Evolutionary conservation across 2,329 filamentous ascomycete species (phyloP).

Genomic region (Sarocladium strictum): DNA sequence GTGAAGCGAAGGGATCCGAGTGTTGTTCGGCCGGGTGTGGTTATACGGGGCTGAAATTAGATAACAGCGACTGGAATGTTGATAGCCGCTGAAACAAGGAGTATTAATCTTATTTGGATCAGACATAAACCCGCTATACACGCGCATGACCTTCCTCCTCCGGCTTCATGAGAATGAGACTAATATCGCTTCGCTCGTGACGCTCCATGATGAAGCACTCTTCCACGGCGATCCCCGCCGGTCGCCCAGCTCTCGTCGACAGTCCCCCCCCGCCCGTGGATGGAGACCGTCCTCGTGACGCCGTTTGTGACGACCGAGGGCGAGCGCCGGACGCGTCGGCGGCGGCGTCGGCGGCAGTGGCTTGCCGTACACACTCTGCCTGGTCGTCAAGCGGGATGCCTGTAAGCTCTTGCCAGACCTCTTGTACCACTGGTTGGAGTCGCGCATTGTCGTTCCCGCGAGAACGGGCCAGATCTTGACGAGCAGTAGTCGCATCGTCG

Average conservation of each 20-base stretch:
- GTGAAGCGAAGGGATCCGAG: no score
- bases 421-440: background rate
- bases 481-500: conserved; percentile 17
- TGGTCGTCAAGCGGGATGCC: background rate
- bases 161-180: conserved; percentile 2
- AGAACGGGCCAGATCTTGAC: conserved; percentile 13
- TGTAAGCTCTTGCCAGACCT: background rate
- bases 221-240: background rate
- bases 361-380: background rate
- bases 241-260: no score
- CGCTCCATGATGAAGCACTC: background rate
- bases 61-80: no score
- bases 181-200: background rate
- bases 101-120: no score
- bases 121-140: background rate
- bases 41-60: no score
- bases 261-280: no score
- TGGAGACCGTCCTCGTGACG: no score
- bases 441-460: background rate
- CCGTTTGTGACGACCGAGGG: background rate
- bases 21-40: no score
- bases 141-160: background rate
- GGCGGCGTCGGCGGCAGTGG: background rate
- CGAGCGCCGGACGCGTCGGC: background rate
- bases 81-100: no score